These are phyloP conservation scores for Rubroshorea leprosula DNA, from an alignment of 345 rosid genomes.

Conservation along the genomic window DNA sequence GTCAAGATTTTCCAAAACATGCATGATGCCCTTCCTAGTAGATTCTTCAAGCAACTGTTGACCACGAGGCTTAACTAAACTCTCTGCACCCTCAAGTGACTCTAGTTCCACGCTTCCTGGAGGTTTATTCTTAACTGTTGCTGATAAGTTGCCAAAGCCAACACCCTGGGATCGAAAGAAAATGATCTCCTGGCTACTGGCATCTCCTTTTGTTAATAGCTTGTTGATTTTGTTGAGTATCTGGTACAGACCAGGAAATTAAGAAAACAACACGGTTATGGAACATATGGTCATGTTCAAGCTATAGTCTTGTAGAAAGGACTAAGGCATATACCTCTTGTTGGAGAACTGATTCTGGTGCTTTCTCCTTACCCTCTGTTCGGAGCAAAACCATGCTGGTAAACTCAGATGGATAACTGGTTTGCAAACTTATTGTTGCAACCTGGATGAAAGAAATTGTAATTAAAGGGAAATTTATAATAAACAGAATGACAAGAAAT, in stretches of 20 bases:
- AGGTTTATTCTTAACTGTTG: slow-evolving; percentile 48
- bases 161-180: slow-evolving; percentile 41
- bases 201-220: slow-evolving; percentile 24
- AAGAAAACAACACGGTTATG: background rate
- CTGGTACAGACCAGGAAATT: slow-evolving; percentile 20
- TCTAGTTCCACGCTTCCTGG: slow-evolving; percentile 59
- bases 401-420: slow-evolving; percentile 57
- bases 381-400: slow-evolving; percentile 47
- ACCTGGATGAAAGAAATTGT: slow-evolving; percentile 38
- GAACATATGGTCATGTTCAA: background rate
- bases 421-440: slow-evolving; percentile 52
- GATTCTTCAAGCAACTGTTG: too few relatives aligned
- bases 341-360: slow-evolving; percentile 24
- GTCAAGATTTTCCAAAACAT: too few relatives aligned
- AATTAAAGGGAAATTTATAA: background rate
- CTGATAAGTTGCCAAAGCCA: slow-evolving; percentile 67
- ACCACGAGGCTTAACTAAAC: slow-evolving; percentile 49
- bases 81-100: slow-evolving; percentile 44
- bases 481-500: too few relatives aligned
- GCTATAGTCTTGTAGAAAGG: background rate
- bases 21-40: too few relatives aligned
- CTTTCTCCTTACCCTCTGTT: slow-evolving; percentile 31
- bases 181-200: slow-evolving; percentile 23
- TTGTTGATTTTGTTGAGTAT: slow-evolving; percentile 23
- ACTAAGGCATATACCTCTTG: slow-evolving; percentile 34